Conservation (phyloP, 2,329 filamentous ascomycete genomes). For the Rutstroemia sp. region DNA sequence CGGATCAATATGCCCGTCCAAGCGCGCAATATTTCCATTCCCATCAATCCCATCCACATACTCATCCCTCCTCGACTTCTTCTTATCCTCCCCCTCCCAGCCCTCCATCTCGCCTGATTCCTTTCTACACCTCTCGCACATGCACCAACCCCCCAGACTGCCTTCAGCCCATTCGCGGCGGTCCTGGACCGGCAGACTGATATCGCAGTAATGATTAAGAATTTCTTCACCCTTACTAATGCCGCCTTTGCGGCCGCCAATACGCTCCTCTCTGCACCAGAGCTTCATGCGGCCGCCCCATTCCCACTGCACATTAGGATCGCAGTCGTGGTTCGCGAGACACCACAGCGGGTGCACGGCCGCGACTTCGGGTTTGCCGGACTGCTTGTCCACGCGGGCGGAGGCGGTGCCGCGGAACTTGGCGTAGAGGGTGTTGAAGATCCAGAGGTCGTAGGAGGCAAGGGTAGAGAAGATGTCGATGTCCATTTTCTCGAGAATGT, state of each 20-base stretch:
- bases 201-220: slow-evolving; percentile 90
- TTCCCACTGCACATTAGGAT: slow-evolving; percentile 92
- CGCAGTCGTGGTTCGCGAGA: slow-evolving; percentile 90
- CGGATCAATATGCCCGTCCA: no score
- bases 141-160: slow-evolving; percentile 81
- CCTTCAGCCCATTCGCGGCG: slow-evolving; percentile 84
- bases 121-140: slow-evolving; percentile 73
- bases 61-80: not conserved
- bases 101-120: slow-evolving; percentile 44
- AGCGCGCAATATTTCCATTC: no score
- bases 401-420: slow-evolving; percentile 93
- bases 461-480: slow-evolving; percentile 62
- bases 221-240: slow-evolving; percentile 78
- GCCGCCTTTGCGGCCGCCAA: slow-evolving; percentile 48
- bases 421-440: slow-evolving; percentile 84
- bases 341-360: slow-evolving; percentile 96
- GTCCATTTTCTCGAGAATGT: slow-evolving; percentile 79
- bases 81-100: not conserved
- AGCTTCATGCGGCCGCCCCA: slow-evolving; percentile 77
- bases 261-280: slow-evolving; percentile 50
- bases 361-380: slow-evolving; percentile 81
- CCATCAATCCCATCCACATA: not conserved
- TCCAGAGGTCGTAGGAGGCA: slow-evolving; percentile 62
- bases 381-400: slow-evolving; percentile 66
- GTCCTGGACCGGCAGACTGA: slow-evolving; percentile 67